A percentile compares a stretch with the other conserved stretches of the same genome.
Conservation (phyloP, 306 rosid species). For the Senna siamea region DNA sequence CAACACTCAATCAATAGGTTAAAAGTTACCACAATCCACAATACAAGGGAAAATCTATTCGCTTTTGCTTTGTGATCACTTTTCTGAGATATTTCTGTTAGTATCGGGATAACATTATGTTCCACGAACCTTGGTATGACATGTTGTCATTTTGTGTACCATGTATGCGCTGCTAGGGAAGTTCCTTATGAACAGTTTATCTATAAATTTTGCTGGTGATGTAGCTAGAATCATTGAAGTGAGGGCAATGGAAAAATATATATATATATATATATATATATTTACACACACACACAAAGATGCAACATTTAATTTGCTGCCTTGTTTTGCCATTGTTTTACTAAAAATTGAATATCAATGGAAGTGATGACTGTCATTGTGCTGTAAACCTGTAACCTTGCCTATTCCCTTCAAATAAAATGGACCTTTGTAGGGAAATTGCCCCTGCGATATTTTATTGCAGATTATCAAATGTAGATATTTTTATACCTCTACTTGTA, state of each 20-base stretch:
- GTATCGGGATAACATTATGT: background rate
- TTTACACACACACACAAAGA: no score
- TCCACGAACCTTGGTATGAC: background rate
- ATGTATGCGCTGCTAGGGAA: background rate
- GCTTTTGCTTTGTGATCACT: background rate
- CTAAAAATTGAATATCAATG: no score
- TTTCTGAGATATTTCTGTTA: background rate
- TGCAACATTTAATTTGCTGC: no score
- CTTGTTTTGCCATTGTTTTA: no score
- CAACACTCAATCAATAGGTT: background rate
- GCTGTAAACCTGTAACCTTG: no score
- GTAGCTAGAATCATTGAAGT: background rate
- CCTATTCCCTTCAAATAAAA: no score
- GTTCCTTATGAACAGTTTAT: conserved; percentile 11
- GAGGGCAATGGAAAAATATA: background rate
- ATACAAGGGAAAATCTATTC: background rate
- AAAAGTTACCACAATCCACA: background rate
- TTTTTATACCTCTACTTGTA: background rate
- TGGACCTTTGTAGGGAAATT: no score
- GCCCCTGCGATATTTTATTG: background rate
- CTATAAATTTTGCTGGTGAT: conserved; percentile 4
- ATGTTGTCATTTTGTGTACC: conserved; percentile 24
- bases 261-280: no score
- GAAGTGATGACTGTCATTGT: no score
- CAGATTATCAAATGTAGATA: background rate